These are phyloP conservation scores for Fusarium odoratissimum DNA, from an alignment of 2,329 filamentous ascomycete species.

Conservation along the genomic window DNA sequence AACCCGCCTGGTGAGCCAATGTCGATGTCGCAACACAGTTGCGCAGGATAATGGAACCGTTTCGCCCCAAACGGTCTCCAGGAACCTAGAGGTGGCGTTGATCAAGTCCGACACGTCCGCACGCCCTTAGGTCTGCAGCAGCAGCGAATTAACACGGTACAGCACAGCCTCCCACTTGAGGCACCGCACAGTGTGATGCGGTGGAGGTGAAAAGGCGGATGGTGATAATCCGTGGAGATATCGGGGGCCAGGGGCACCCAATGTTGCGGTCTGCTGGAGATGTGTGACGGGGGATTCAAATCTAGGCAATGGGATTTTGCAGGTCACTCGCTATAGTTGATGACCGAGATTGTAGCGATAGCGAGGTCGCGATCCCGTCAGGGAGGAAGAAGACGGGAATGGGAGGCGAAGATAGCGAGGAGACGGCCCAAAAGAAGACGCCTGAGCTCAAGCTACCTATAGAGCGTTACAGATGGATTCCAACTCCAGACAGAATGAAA, in stretches of 20 bases:
- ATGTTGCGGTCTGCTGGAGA: conserved; percentile 5
- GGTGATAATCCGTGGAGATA: background rate
- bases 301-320: background rate
- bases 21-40: conserved; percentile 6
- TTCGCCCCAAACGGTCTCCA: conserved; percentile 16
- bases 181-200: conserved; percentile 5
- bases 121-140: conserved; percentile 21
- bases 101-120: conserved; percentile 32
- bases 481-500: background rate
- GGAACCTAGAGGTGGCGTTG: conserved; percentile 29
- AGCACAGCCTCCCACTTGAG: conserved; percentile 8
- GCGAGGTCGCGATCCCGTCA: conserved; percentile 1
- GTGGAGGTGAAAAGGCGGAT: background rate
- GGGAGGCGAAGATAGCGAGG: background rate
- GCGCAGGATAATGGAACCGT: conserved; percentile 1
- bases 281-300: background rate
- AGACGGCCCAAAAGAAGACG: background rate
- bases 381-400: conserved; percentile 4
- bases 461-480: background rate
- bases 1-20: conserved; percentile 12
- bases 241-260: conserved; percentile 1
- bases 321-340: background rate
- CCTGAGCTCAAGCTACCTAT: conserved; percentile 4
- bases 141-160: conserved; percentile 5
- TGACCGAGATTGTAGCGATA: conserved; percentile 1